These are phyloP conservation scores for Eucalyptus cloeziana DNA, from an alignment of 345 rosid genomes.

Conservation along the genomic window DNA sequence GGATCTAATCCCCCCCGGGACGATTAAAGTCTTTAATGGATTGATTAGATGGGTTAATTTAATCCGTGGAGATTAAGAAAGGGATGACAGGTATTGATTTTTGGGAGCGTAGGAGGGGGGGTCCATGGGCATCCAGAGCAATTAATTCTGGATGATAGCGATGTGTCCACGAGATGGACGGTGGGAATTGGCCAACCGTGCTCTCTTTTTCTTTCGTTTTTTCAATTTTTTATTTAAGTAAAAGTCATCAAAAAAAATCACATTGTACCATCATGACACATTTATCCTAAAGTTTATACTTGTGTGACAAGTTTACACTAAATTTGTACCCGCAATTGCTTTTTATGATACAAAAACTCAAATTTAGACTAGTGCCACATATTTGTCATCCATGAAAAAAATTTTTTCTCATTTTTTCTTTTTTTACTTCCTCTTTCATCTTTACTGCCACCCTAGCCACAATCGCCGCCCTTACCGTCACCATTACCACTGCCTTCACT, in stretches of 20 bases:
- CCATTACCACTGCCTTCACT: neutral
- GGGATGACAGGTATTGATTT: neutral
- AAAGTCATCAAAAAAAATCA: too few relatives aligned
- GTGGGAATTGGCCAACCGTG: conserved; percentile 18
- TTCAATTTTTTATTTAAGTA: neutral
- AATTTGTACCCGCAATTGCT: too few relatives aligned
- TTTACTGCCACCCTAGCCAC: neutral
- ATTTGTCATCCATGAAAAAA: neutral
- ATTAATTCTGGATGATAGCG: conserved; percentile 1
- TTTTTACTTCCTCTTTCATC: neutral
- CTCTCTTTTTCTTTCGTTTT: neutral
- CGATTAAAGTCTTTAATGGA: neutral
- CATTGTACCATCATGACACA: accelerated
- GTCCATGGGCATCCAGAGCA: neutral
- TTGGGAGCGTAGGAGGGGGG: neutral
- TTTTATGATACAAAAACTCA: too few relatives aligned
- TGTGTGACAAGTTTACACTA: too few relatives aligned
- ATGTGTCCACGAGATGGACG: conserved; percentile 15
- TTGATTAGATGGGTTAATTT: neutral
- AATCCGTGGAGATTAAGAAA: neutral
- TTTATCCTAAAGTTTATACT: too few relatives aligned
- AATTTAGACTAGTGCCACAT: neutral
- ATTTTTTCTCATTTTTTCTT: neutral
- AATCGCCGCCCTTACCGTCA: neutral
- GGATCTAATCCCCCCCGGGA: neutral